Base-by-base conservation (phyloP, 2,329 filamentous ascomycete species). In the Penicillium expansum region DNA sequence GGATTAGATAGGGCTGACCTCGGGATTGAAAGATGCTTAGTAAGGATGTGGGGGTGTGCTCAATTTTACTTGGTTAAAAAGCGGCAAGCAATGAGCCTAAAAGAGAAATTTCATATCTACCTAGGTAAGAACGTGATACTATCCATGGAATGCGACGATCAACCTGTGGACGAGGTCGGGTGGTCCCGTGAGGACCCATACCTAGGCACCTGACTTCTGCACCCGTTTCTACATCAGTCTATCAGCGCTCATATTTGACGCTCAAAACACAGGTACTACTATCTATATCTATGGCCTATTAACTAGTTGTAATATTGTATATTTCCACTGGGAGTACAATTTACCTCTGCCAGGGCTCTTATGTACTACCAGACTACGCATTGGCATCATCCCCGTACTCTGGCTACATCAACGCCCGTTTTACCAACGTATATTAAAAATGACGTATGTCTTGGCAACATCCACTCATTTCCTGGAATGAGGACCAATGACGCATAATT, bases 311-410 rank as follows among this genome's bases (percentile, higher is more conserved):
- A 9, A 35, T 35, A 35, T 35, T n/a, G 14, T 35, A n/a, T 35
- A 35, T 35, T 35, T 6, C 14, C 0, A 16, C 14, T 2, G 13
- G 32, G 4, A 35, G 16, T 35, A 16, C 33, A 4, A n/a, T n/a
- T 6, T 35, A n/a, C 7, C 33, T n/a, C n/a, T n/a, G n/a, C n/a
- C n/a, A n/a, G n/a, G n/a, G n/a, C n/a, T n/a, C n/a, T n/a, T n/a
- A n/a, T n/a, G n/a, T n/a, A n/a, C n/a, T n/a, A n/a, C n/a, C n/a
- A n/a, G n/a, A n/a, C n/a, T n/a, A n/a, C 8, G 27, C 59, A 55
- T 65, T 57, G 41, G 48, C 61, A 61, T 62, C 61, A 65, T 62
- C 33, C 14, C 48, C 20, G 42, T 42, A 43, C 47, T 45, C 37
- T 41, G 48, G 50, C 53, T 55, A 13, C 20, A 48, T 53, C 50